A percentile compares a stretch with the other conserved stretches of the same genome.
Conservation (phyloP, 495 filamentous ascomycete species). For the Pyrenopolyporus hunteri region DNA sequence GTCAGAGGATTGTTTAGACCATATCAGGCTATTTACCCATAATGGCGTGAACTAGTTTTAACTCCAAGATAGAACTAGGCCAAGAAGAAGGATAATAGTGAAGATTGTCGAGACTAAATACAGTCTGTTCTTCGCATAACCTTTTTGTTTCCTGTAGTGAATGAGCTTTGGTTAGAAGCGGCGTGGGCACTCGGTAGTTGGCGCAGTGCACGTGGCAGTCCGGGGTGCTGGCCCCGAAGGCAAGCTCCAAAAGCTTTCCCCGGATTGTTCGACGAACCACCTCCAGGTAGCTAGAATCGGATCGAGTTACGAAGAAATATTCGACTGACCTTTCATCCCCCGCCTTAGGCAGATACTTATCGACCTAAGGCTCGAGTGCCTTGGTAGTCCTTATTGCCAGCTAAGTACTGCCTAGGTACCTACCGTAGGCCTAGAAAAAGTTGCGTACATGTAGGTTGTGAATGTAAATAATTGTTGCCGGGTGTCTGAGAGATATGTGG, state of each 20-base stretch:
- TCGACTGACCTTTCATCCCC: neutral
- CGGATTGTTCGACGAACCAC: slow-evolving; percentile 2
- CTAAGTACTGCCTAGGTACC: no score
- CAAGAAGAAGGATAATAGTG: no score
- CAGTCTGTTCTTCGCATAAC: no score
- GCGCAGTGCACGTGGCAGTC: slow-evolving; percentile 14
- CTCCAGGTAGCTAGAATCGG: neutral
- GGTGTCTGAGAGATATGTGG: slow-evolving; percentile 3
- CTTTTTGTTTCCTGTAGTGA: neutral
- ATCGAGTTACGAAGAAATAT: slow-evolving; percentile 1
- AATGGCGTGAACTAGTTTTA: no score
- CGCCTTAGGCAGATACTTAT: no score
- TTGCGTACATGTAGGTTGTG: neutral
- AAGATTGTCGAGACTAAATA: no score
- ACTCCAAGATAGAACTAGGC: no score
- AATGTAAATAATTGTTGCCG: neutral
- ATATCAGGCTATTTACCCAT: no score
- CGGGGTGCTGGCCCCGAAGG: neutral
- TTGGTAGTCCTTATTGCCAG: neutral
- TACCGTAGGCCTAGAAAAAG: neutral
- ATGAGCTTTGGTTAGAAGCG: neutral
- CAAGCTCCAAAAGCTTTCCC: neutral
- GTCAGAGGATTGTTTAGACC: no score
- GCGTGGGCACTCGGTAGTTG: neutral
- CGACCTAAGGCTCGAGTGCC: neutral